Conservation (phyloP, 257 asterid species). For the Prunella vulgaris region DNA sequence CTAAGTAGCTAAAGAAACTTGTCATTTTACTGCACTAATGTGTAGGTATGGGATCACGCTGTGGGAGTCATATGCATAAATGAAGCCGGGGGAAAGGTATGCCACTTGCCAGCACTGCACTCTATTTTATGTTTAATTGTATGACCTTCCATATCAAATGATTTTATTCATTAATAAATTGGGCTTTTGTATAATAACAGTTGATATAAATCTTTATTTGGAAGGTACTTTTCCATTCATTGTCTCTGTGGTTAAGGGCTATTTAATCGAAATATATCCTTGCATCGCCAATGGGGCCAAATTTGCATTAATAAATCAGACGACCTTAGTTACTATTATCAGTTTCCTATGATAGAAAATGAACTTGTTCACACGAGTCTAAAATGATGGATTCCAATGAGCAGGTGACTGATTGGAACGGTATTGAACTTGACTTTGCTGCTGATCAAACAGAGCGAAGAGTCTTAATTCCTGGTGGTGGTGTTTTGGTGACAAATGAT, state of each 20-base stretch:
- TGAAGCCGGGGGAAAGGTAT: conserved; percentile 95
- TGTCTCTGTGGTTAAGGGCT: not conserved
- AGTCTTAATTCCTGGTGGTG: conserved; percentile 64
- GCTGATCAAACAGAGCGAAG: conserved; percentile 68
- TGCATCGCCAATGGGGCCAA: not conserved
- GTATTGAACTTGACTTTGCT: conserved; percentile 55
- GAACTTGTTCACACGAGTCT: not conserved
- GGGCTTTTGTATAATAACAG: not conserved
- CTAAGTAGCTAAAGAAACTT: conserved; percentile 15
- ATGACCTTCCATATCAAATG: conserved; percentile 4
- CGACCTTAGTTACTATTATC: not conserved
- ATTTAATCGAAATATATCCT: not conserved
- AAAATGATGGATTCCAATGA: not conserved
- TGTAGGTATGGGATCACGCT: conserved; percentile 95
- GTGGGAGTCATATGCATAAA: conserved; percentile 80
- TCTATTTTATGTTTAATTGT: not conserved
- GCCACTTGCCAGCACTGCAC: conserved; percentile 9
- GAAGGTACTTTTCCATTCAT: not conserved
- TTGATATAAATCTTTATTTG: not conserved
- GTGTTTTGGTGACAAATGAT: conserved; percentile 67
- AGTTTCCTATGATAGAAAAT: not conserved
- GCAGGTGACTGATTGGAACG: conserved; percentile 93
- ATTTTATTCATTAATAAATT: not conserved
- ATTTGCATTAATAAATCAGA: not conserved
- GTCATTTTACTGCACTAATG: conserved; percentile 18